Conservation (phyloP, 164 flowering plant genomes). For the Nymphaea colorata region DNA sequence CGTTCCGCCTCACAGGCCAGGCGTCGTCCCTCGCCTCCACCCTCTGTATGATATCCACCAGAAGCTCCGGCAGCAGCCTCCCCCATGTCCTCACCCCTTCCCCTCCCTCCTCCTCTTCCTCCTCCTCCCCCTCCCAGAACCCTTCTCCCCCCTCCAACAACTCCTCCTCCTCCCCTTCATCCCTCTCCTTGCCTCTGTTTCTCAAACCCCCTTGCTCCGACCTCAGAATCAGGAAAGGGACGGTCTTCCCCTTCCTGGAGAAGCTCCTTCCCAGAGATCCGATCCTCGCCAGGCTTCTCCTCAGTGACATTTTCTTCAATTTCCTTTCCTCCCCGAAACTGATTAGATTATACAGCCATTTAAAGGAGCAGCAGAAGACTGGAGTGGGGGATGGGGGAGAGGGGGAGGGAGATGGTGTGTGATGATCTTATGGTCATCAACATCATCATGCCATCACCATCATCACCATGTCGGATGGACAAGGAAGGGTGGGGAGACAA, state of each 20-base stretch:
- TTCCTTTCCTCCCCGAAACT: not conserved
- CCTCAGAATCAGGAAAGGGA: not conserved
- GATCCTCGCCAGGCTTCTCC: not conserved
- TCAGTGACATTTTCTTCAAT: not conserved
- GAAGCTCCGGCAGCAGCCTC: constrained; percentile 65
- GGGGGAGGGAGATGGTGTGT: too few species aligned
- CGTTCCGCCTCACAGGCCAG: constrained; percentile 64
- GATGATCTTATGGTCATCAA: too few species aligned
- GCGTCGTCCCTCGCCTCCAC: constrained; percentile 57
- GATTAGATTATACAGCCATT: too few species aligned
- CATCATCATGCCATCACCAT: too few species aligned
- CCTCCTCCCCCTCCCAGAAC: not conserved
- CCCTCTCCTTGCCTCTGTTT: not conserved
- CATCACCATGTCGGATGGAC: too few species aligned
- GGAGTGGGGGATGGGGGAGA: too few species aligned
- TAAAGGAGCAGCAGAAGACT: too few species aligned
- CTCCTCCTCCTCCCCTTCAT: not conserved
- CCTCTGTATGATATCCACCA: constrained; percentile 60
- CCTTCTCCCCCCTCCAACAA: not conserved
- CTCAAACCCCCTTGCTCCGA: not conserved
- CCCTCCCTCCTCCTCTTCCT: not conserved
- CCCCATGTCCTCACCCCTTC: constrained; percentile 27
- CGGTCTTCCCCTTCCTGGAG: not conserved
- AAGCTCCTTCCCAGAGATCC: not conserved
- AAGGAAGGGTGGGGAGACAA: too few species aligned